Percentiles rank a stretch among this genome's conserved stretches.
phyloP scores from a whole-genome alignment of 2,329 filamentous ascomycete genomes.

The Fusarium mundagurra region DNA sequence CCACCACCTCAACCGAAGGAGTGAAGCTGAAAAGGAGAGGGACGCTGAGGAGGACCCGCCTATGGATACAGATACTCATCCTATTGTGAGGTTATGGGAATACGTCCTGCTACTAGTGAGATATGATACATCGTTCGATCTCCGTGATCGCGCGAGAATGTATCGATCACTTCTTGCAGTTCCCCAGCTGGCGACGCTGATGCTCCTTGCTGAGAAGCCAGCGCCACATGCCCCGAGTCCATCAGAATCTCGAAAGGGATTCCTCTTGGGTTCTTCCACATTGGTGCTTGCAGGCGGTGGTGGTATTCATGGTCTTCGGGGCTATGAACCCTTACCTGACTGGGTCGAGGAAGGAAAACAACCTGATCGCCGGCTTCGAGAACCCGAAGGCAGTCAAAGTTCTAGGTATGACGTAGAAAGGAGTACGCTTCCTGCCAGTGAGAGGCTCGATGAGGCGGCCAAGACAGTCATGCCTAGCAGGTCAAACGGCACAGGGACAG shows the following conservation, averaged over 20 bases:
- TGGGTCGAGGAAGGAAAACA: constrained; percentile 87
- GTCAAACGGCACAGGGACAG: constrained; percentile 64
- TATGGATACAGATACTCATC: constrained; percentile 60
- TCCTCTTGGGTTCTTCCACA: constrained; percentile 84
- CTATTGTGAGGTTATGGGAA: constrained; percentile 81
- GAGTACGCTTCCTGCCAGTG: constrained; percentile 64
- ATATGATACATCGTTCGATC: constrained; percentile 94
- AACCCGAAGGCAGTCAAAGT: constrained; percentile 57
- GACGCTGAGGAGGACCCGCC: constrained; percentile 46
- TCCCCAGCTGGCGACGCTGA: constrained; percentile 87
- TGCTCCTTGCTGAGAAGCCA: constrained; percentile 93
- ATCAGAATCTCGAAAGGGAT: constrained; percentile 81
- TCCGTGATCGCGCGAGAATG: constrained; percentile 88
- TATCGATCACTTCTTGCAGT: constrained; percentile 86
- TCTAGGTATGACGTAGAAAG: constrained; percentile 47
- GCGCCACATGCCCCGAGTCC: constrained; percentile 91
- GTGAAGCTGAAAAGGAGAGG: constrained; percentile 52
- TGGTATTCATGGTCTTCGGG: constrained; percentile 76
- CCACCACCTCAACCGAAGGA: constrained; percentile 79
- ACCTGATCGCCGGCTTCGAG: constrained; percentile 78
- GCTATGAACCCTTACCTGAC: constrained; percentile 81
- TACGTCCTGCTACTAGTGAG: constrained; percentile 86
- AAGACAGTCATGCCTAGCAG: constrained; percentile 51
- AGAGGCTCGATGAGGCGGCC: constrained; percentile 69
- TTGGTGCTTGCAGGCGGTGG: constrained; percentile 83